Evolutionary conservation across 2,329 filamentous ascomycete species (phyloP).

Genomic region (Alternaria angustiovoidea): DNA sequence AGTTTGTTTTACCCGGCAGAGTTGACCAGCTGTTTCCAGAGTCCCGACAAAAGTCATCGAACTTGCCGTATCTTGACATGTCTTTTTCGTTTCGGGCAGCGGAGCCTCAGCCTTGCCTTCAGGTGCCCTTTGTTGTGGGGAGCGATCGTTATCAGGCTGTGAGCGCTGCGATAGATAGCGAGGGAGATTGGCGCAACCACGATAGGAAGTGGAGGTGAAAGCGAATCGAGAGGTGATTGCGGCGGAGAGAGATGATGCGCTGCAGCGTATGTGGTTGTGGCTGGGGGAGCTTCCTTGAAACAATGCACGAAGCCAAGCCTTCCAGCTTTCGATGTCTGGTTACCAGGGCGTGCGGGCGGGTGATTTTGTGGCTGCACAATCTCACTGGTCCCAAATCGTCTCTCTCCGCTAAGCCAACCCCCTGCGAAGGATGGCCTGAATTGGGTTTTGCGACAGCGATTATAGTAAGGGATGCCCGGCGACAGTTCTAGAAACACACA

Average conservation of each 20-base stretch:
- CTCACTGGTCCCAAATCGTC: conserved; percentile 4
- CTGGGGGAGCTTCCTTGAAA: conserved; percentile 28
- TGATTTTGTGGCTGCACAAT: conserved; percentile 17
- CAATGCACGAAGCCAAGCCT: conserved; percentile 29
- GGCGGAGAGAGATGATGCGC: conserved; percentile 31
- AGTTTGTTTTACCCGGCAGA: conserved; percentile 47
- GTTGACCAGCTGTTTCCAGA: conserved; percentile 53
- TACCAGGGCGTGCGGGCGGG: conserved; percentile 15
- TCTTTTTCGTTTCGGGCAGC: conserved; percentile 20
- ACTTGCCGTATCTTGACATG: conserved; percentile 45
- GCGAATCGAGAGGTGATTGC: conserved; percentile 14
- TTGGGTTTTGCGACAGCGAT: background rate
- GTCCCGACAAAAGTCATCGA: conserved; percentile 60
- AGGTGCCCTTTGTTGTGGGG: conserved; percentile 13
- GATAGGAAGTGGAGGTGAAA: conserved; percentile 15
- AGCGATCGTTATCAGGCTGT: conserved; percentile 18
- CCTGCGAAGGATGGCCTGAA: background rate
- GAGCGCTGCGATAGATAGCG: conserved; percentile 12
- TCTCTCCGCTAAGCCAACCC: conserved; percentile 7
- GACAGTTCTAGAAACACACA: conserved; percentile 1
- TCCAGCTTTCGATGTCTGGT: conserved; percentile 14
- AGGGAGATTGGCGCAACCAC: conserved; percentile 16
- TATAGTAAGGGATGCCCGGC: conserved; percentile 9
- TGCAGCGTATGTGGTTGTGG: conserved; percentile 27
- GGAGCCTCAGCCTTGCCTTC: conserved; percentile 37